phyloP scores from a whole-genome alignment of 768 basidiomycete species.

The Stropharia rugosoannulata region DNA sequence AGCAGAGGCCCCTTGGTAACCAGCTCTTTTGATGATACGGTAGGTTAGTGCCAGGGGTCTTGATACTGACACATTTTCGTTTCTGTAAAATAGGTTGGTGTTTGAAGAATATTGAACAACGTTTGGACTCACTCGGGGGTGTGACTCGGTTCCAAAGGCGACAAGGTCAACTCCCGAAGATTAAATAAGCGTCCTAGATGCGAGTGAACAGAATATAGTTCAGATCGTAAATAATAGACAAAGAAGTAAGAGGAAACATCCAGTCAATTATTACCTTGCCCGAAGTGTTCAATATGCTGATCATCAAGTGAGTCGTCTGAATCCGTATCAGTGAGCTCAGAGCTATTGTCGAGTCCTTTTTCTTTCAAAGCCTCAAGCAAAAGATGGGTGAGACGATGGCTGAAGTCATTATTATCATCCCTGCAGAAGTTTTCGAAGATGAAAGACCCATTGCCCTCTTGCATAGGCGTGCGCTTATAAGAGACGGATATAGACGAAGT shows the following conservation, averaged over 20 bases:
- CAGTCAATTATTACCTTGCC: neutral
- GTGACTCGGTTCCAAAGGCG: too few relatives aligned
- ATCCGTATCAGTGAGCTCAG: neutral
- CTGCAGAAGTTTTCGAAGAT: neutral
- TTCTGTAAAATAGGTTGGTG: neutral
- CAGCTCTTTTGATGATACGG: conserved; percentile 18
- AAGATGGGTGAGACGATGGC: conserved; percentile 13
- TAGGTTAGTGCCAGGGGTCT: neutral
- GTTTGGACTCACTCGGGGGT: neutral
- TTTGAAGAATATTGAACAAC: neutral
- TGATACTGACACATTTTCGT: neutral
- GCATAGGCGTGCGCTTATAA: neutral
- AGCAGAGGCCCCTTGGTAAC: conserved; percentile 4
- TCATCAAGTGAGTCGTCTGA: neutral
- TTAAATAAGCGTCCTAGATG: too few relatives aligned
- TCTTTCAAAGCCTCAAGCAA: conserved; percentile 16
- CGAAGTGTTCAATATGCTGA: neutral
- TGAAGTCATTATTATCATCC: conserved; percentile 7
- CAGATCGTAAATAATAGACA: too few relatives aligned
- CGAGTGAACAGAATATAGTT: too few relatives aligned
- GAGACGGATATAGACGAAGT: conserved; percentile 7
- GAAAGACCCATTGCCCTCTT: neutral
- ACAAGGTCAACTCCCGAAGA: too few relatives aligned
- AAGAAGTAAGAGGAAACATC: too few relatives aligned
- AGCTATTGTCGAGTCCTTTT: neutral